phyloP scores from a whole-genome alignment of 73 alveolate species.

The Paramecium caudatum region DNA sequence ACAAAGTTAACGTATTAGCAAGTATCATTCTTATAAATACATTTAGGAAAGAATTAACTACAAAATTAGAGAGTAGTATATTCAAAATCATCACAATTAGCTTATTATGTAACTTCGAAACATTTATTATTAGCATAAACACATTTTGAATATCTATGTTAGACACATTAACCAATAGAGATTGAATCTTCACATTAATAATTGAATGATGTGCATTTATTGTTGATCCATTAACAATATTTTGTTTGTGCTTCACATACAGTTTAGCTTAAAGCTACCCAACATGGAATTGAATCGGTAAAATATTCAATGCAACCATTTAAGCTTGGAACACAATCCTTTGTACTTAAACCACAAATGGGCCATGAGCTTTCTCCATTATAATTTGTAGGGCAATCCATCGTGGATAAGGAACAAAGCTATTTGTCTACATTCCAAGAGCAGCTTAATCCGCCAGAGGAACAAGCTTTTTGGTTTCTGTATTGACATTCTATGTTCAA shows the following conservation, averaged over 20 bases:
- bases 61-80: not conserved
- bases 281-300: slow-evolving; percentile 1
- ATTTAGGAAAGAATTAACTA: not conserved
- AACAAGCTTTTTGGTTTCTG: not conserved
- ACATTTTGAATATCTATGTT: not conserved
- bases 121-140: not conserved
- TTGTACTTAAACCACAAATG: slow-evolving; percentile 6
- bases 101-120: not conserved
- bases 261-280: not conserved
- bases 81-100: slow-evolving; percentile 7
- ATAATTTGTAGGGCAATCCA: not conserved
- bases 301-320: not conserved
- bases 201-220: not conserved
- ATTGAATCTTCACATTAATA: slow-evolving; percentile 22
- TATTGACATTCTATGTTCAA: not conserved
- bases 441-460: not conserved
- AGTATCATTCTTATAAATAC: not conserved
- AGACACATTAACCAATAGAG: not conserved
- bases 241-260: slow-evolving; percentile 6
- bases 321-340: not conserved
- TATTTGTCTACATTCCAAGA: not conserved
- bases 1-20: not conserved
- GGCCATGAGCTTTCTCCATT: not conserved
- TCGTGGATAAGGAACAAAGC: not conserved
- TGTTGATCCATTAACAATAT: slow-evolving; percentile 33